Conservation (phyloP, 2,329 filamentous ascomycete species). For the Coniella vitis region DNA sequence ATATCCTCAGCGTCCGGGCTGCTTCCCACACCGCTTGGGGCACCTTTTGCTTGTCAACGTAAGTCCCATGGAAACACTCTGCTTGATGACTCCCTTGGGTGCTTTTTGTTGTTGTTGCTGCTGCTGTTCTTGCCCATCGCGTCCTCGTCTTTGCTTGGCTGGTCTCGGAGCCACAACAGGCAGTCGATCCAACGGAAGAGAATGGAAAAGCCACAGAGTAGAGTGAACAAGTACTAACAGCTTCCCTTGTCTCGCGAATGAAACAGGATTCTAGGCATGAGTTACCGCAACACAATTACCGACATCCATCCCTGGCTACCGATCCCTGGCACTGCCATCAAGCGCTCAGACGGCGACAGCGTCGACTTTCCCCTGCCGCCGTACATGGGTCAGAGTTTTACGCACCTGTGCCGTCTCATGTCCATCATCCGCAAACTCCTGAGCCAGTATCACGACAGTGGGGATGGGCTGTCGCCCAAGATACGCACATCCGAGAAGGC, state of each 20-base stretch:
- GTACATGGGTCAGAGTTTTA: slow-evolving; percentile 18
- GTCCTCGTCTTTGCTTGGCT: too few species aligned
- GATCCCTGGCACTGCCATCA: slow-evolving; percentile 6
- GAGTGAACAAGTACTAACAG: too few species aligned
- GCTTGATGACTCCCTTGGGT: neutral
- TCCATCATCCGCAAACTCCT: slow-evolving; percentile 13
- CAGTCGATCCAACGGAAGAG: too few species aligned
- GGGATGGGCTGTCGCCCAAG: slow-evolving; percentile 5
- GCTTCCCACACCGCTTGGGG: slow-evolving; percentile 15
- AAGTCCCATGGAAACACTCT: neutral
- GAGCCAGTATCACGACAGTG: slow-evolving; percentile 11
- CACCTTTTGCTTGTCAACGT: slow-evolving; percentile 13
- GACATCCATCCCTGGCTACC: slow-evolving; percentile 8
- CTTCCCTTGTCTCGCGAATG: too few species aligned
- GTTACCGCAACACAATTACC: slow-evolving; percentile 4
- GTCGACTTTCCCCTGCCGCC: slow-evolving; percentile 14
- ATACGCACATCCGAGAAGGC: slow-evolving; percentile 12
- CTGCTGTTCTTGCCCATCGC: too few species aligned
- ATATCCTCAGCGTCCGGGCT: slow-evolving; percentile 8
- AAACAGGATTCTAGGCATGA: slow-evolving; percentile 10
- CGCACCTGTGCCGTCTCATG: slow-evolving; percentile 15
- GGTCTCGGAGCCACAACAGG: too few species aligned
- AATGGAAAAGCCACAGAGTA: too few species aligned
- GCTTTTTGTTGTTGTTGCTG: neutral
- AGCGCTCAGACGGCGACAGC: neutral